Percentiles rank a stretch among this genome's conserved stretches.
These are phyloP conservation scores for Artemisia annua DNA, from an alignment of 129 eudicot genomes.

Conservation along the genomic window DNA sequence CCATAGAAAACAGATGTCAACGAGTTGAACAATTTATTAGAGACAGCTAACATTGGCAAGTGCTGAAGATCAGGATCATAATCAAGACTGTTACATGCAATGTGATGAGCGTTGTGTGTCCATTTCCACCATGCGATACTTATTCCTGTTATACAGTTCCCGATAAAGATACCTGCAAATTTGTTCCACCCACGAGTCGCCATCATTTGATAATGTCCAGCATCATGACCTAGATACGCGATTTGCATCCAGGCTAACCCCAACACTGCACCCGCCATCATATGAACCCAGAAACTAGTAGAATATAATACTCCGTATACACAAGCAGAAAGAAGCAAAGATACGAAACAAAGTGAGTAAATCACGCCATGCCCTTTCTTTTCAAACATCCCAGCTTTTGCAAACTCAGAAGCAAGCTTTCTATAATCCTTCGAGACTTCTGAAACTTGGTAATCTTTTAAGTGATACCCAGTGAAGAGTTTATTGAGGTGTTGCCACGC, in stretches of 20 bases:
- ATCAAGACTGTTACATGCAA: conserved; percentile 45
- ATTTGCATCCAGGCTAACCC: conserved; percentile 45
- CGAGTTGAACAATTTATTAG: conserved; percentile 25
- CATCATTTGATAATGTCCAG: conserved; percentile 47
- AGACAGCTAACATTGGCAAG: conserved; percentile 36
- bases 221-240: conserved; percentile 41
- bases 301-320: conserved; percentile 38
- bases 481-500: conserved; percentile 40
- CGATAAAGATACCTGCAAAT: conserved; percentile 41
- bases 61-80: conserved; percentile 45
- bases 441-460: conserved; percentile 34
- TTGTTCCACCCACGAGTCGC: conserved; percentile 45
- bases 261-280: conserved; percentile 31
- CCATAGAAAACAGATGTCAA: conserved; percentile 38
- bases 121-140: conserved; percentile 51
- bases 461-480: conserved; percentile 37
- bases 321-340: conserved; percentile 28
- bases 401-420: conserved; percentile 40
- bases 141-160: conserved; percentile 39
- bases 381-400: conserved; percentile 45
- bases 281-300: conserved; percentile 33
- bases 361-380: conserved; percentile 45
- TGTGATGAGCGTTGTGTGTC: conserved; percentile 45
- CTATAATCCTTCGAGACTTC: conserved; percentile 40
- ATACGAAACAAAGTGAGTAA: conserved; percentile 35